Evolutionary conservation across 1,284 basidiomycete species (phyloP), one percentile per base, ranked within the genome.

Genomic region (Ceratobasidium sp.): DNA sequence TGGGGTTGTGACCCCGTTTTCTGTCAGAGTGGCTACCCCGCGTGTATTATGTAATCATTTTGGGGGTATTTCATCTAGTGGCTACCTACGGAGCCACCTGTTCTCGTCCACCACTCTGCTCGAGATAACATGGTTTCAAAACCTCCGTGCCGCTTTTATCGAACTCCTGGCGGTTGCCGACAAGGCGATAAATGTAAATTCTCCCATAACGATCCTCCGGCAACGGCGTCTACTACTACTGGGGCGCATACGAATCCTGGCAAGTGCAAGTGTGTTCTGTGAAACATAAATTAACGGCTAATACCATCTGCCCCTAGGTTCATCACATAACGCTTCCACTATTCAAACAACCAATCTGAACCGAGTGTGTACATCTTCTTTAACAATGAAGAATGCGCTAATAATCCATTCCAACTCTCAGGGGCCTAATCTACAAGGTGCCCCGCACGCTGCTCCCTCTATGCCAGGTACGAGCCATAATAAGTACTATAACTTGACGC

Each of bases 141-240:
- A 66, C 70, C 69, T 13, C 26, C 53, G 1, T 73, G 77, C 33
- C 67, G 68, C 33, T 77, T 76, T 66, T 49, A 73, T 63, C 58
- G 58, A 26, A 44, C 63, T 15, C 70, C 77, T 42, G 77, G 63
- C 12, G 64, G 71, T 15, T 80, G 79, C n/a, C 63, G 63, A 20
- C 63, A 67, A 33, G 79, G 79, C 6, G 42, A 40, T 18, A 75
- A 46, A 26, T 80, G 79, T 55, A 71, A 64, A 51, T 75, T 66
- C 53, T 33, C 71, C 18, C 79, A 79, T 55, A 63, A 63, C 18
- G 51, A 53, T 39, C 51, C 67, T 28, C 26, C 51, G 7, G 44
- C 49, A 12, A n/a, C 51, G 3, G 39, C 2, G 13, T 53, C 66
- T 44, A 7, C 64, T 51, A 51, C 10, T 51, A 18, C 51, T 53